Conservation (phyloP, 495 filamentous ascomycete species). For the Pyrenula aspistea region DNA sequence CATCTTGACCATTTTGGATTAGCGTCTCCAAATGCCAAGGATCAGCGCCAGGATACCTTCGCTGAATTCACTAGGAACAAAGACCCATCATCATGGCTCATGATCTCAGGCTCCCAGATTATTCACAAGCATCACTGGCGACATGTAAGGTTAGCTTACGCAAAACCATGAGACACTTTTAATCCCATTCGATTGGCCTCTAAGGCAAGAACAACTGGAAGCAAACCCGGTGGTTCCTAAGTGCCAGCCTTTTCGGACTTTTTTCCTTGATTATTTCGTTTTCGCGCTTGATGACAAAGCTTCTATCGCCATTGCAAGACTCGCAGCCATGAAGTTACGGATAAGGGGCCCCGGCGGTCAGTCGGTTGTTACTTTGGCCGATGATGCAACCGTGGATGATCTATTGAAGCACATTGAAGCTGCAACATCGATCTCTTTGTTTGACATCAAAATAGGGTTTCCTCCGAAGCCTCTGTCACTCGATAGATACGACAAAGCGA, state of each 20-base stretch:
- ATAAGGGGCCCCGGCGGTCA: slow-evolving; percentile 51
- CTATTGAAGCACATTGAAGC: slow-evolving; percentile 44
- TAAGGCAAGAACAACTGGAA: too few relatives aligned
- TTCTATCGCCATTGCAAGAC: neutral
- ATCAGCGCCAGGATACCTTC: neutral
- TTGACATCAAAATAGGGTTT: slow-evolving; percentile 81
- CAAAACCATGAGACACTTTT: too few relatives aligned
- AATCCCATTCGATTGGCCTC: too few relatives aligned
- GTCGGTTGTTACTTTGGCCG: slow-evolving; percentile 49
- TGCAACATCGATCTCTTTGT: slow-evolving; percentile 35
- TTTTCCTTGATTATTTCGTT: too few relatives aligned
- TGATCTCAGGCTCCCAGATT: too few relatives aligned
- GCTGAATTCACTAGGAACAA: too few relatives aligned
- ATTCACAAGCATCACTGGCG: too few relatives aligned
- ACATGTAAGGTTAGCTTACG: too few relatives aligned
- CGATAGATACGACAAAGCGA: slow-evolving; percentile 29
- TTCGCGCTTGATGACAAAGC: too few relatives aligned
- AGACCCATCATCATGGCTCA: too few relatives aligned
- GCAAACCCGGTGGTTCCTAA: too few relatives aligned
- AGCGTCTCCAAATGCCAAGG: neutral
- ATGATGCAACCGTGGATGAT: slow-evolving; percentile 51
- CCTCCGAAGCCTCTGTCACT: slow-evolving; percentile 61
- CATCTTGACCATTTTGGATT: neutral
- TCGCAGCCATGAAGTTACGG: slow-evolving; percentile 42
- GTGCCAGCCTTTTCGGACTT: too few relatives aligned